Base-by-base conservation (phyloP, 2,329 filamentous ascomycete genomes). In the Cladophialophora bantiana region DNA sequence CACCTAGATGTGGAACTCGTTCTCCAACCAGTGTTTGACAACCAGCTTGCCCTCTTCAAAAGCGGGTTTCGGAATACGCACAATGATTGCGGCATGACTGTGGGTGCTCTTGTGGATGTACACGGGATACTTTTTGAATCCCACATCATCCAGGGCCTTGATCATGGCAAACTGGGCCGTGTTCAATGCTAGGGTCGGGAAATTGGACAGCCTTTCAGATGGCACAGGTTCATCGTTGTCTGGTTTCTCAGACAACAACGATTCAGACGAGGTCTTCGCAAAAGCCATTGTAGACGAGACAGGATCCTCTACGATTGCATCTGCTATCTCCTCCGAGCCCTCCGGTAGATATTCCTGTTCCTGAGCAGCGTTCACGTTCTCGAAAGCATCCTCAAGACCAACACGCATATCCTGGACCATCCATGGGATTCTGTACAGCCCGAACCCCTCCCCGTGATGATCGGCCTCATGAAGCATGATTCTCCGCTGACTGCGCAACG, bases 81-180 rank as follows among this genome's bases (percentile, higher is more conserved):
- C 89, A 70, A 98, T 92, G 56, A 98, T 96, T 2, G 94, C 94
- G 0, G 94, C 94, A 78, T 98, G 94, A 67, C 87, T 92, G 76
- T 97, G 92, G n/a, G 84, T 81, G 62, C 88, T 85, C 5, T 93
- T 90, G 64, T 82, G 80, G 64, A 83, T 83, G 66, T 81, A 78
- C 9, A 83, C 85, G 0, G 84, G 84, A 70, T 84, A 86, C 72
- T 87, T 88, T 52, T 79, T 82, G 74, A 87, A 85, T 2, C 86
- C 85, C 0, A 89, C 80, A 4, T 81, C 77, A 70, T 98, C 88
- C 57, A 98, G 82, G 9, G 88, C 86, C 35, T 90, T 84, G 68
- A 97, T 91, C 87, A 97, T 97, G 57, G 86, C 84, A 76, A 97
- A 96, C 78, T 98, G 94, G 56, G 88, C 86, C 4, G 89, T 84